Percentiles rank a stretch among this genome's conserved stretches.
phyloP scores from a whole-genome alignment of 148 eudicot genomes.

The Spergularia marina region DNA sequence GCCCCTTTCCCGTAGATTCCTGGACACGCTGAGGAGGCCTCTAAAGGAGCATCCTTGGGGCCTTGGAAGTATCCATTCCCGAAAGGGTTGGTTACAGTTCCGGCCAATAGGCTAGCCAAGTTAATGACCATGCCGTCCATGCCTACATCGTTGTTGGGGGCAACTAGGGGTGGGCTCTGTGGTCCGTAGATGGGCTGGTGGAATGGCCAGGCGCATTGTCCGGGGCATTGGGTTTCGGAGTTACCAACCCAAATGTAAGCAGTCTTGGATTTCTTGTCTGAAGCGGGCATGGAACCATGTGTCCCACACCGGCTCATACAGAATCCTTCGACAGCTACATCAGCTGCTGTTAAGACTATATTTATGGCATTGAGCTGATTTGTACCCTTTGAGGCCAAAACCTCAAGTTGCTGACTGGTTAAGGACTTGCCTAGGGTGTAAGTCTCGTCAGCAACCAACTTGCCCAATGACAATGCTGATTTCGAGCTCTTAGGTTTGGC shows the following conservation, averaged over 20 bases:
- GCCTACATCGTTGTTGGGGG: conserved; percentile 48
- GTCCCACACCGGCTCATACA: conserved; percentile 41
- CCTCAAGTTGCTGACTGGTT: conserved; percentile 30
- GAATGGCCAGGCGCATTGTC: conserved; percentile 51
- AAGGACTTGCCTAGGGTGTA: conserved; percentile 44
- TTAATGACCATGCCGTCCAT: conserved; percentile 53
- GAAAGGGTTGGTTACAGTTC: conserved; percentile 48
- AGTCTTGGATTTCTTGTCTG: conserved; percentile 11
- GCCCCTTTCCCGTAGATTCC: conserved; percentile 49
- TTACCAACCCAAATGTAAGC: conserved; percentile 55
- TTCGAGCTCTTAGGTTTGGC: conserved; percentile 28
- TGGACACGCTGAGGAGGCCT: conserved; percentile 50
- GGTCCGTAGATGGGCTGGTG: conserved; percentile 64
- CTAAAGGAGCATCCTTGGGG: conserved; percentile 39
- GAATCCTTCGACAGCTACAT: conserved; percentile 41
- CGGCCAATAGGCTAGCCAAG: conserved; percentile 38
- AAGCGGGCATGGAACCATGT: conserved; percentile 24
- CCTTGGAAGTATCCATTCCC: conserved; percentile 54
- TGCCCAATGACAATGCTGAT: conserved; percentile 23
- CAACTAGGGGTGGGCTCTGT: conserved; percentile 37
- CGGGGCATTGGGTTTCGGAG: conserved; percentile 44
- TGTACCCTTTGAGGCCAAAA: conserved; percentile 33
- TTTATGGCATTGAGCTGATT: conserved; percentile 34
- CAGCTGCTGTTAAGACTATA: conserved; percentile 48
- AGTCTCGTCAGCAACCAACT: conserved; percentile 27